Conservation (phyloP, 2,329 filamentous ascomycete genomes). For the Tympanopsis confertula region DNA sequence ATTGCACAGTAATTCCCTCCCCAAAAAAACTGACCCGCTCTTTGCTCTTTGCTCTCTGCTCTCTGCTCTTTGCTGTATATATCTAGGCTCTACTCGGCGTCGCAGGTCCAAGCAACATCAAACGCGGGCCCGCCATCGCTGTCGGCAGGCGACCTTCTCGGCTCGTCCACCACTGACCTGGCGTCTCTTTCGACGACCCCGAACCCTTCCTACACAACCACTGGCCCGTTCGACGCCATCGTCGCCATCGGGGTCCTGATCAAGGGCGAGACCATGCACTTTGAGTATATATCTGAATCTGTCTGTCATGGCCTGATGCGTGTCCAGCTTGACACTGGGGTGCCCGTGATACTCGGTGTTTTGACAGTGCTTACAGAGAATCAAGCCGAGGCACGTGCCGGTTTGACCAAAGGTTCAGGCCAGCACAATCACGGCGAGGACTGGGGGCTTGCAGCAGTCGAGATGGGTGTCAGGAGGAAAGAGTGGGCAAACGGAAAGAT, state of each 20-base stretch:
- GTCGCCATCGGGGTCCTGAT: slow-evolving; percentile 93
- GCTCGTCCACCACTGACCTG: slow-evolving; percentile 57
- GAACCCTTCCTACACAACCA: slow-evolving; percentile 23
- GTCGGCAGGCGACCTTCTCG: slow-evolving; percentile 49
- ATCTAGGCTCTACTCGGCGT: slow-evolving; percentile 67
- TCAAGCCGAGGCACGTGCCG: slow-evolving; percentile 76
- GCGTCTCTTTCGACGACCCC: slow-evolving; percentile 30
- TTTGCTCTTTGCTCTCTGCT: slow-evolving; percentile 6
- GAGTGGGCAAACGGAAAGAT: slow-evolving; percentile 67
- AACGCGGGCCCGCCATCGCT: slow-evolving; percentile 41
- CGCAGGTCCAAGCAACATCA: slow-evolving; percentile 68
- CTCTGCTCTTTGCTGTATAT: slow-evolving; percentile 2
- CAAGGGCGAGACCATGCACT: slow-evolving; percentile 98
- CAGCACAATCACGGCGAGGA: slow-evolving; percentile 92
- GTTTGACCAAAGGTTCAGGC: slow-evolving; percentile 39
- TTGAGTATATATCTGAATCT: slow-evolving; percentile 92
- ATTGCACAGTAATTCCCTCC: slow-evolving; percentile 3
- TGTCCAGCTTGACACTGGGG: slow-evolving; percentile 76
- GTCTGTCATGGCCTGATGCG: slow-evolving; percentile 90
- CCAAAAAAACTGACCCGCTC: slow-evolving; percentile 3
- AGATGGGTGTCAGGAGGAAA: slow-evolving; percentile 79
- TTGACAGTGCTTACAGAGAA: slow-evolving; percentile 81
- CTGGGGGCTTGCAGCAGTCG: slow-evolving; percentile 89
- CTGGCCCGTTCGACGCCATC: slow-evolving; percentile 75
- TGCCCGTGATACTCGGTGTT: slow-evolving; percentile 85